Evolutionary conservation across 331 rosid genomes (phyloP), one percentile per base, ranked within the genome.

Genomic region (Erythrophleum ivorense): DNA sequence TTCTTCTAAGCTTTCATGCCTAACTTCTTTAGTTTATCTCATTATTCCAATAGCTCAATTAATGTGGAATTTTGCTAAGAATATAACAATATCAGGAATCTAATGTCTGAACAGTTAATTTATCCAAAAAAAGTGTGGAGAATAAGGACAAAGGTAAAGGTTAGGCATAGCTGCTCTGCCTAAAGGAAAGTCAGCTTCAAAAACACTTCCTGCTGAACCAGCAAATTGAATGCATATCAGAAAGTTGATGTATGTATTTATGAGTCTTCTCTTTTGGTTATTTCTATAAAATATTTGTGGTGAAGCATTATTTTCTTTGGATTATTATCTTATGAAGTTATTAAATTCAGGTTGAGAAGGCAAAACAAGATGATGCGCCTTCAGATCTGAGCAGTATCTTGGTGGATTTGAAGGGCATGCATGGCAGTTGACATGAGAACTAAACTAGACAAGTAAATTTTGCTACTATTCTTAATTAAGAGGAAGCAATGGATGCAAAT

Each of bases 341-440:
- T 33, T 63, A 5, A 63, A n/a, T 63, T 63, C 69, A 63, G 69
- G 69, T 34, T 63, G 69, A 63, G 69, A 63, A 33, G 69, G 69
- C 4, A 33, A 63, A 63, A 63, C 69, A 63, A 63, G 69, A 63
- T 63, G 45, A 63, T n/a, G 45, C 69, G 33, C 45, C 33, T 31
- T 63, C 69, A 5, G 69, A 63, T 63, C 45, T 63, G 69, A 63
- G 69, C 69, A 63, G 14, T 63, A 14, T 63, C 34, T 63, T 63
- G 45, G 69, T 33, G 4, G 21, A 63, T 63, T 63, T 63, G 69
- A 63, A 33, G 69, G 34, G 69, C 33, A 63, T 63, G 69, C n/a
- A n/a, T n/a, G n/a, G 69, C 45, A 13, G 45, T 63, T 63, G 69
- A 33, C 45, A 63, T 63, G 43, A 45, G 69, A 63, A 33, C 69